phyloP scores from a whole-genome alignment of 129 eudicot species.

The Erigeron canadensis region DNA sequence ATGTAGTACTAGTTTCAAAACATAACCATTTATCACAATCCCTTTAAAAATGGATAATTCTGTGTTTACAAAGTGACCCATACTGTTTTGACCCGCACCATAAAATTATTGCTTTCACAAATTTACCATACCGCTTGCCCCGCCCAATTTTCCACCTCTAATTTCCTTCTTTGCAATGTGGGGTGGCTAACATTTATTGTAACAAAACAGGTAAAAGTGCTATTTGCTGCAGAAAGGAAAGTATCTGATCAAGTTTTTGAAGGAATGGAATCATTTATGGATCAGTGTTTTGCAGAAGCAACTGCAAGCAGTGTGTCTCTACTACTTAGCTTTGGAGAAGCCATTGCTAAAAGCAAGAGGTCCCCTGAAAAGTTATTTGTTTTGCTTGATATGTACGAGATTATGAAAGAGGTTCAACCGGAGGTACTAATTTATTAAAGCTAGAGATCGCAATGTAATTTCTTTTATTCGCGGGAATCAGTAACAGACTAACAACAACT shows the following conservation, averaged over 20 bases:
- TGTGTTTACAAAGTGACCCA: too few species aligned
- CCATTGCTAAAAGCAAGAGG: conserved; percentile 86
- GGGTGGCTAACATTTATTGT: not conserved
- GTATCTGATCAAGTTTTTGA: conserved; percentile 77
- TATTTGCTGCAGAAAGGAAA: conserved; percentile 76
- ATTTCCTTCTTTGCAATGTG: not conserved
- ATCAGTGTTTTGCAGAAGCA: conserved; percentile 75
- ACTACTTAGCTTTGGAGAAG: conserved; percentile 92
- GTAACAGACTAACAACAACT: not conserved
- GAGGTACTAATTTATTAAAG: conserved; percentile 49
- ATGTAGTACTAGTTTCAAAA: not conserved
- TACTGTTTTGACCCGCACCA: too few species aligned
- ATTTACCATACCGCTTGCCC: not conserved
- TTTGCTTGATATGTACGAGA: conserved; percentile 95
- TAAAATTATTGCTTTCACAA: too few species aligned
- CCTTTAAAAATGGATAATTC: not conserved
- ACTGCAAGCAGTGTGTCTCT: conserved; percentile 57
- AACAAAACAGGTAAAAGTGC: conserved; percentile 41
- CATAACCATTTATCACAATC: not conserved
- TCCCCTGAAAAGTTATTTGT: conserved; percentile 94
- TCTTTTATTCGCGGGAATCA: not conserved
- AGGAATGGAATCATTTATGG: conserved; percentile 61
- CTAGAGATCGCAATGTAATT: not conserved
- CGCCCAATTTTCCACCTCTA: not conserved
- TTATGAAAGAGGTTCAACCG: conserved; percentile 87